phyloP scores from a whole-genome alignment of 768 basidiomycete species.

The Punctularia strigosozonata region DNA sequence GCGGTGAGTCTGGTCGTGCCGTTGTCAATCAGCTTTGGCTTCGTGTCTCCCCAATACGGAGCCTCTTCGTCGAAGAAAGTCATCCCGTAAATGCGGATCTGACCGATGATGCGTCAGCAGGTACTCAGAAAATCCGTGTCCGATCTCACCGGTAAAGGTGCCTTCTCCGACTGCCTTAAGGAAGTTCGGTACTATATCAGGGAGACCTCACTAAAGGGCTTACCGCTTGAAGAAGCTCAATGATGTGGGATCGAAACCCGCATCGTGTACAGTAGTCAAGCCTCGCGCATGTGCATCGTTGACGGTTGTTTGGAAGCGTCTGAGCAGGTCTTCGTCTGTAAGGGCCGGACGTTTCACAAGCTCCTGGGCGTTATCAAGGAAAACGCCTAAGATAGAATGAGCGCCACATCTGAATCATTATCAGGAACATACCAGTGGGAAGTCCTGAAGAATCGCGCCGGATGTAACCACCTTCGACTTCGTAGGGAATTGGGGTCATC shows the following conservation, averaged over 20 bases:
- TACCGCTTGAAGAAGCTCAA: constrained; percentile 66
- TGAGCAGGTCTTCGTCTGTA: constrained; percentile 50
- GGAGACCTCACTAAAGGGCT: constrained; percentile 4
- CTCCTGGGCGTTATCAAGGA: constrained; percentile 82
- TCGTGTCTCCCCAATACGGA: constrained; percentile 64
- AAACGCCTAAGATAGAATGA: constrained; percentile 35
- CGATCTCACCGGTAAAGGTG: constrained; percentile 51
- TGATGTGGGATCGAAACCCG: constrained; percentile 57
- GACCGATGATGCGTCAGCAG: too few species aligned
- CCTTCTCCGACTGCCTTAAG: constrained; percentile 48
- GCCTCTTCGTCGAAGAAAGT: constrained; percentile 53
- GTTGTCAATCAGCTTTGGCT: constrained; percentile 39
- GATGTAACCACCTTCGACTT: constrained; percentile 73
- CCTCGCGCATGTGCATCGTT: constrained; percentile 60
- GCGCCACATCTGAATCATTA: too few species aligned
- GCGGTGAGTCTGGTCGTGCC: constrained; percentile 55
- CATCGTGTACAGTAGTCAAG: constrained; percentile 81
- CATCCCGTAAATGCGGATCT: constrained; percentile 77
- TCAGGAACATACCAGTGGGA: constrained; percentile 65
- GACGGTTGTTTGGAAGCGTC: constrained; percentile 50
- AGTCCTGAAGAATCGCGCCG: constrained; percentile 51
- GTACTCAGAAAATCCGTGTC: background rate
- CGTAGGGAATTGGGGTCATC: constrained; percentile 52
- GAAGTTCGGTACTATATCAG: background rate
- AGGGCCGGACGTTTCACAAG: constrained; percentile 51